Percentiles rank a stretch among this genome's conserved stretches.
These are phyloP conservation scores for Phytophthora hibernalis DNA, from an alignment of 352 stramenopile species.

Conservation along the genomic window DNA sequence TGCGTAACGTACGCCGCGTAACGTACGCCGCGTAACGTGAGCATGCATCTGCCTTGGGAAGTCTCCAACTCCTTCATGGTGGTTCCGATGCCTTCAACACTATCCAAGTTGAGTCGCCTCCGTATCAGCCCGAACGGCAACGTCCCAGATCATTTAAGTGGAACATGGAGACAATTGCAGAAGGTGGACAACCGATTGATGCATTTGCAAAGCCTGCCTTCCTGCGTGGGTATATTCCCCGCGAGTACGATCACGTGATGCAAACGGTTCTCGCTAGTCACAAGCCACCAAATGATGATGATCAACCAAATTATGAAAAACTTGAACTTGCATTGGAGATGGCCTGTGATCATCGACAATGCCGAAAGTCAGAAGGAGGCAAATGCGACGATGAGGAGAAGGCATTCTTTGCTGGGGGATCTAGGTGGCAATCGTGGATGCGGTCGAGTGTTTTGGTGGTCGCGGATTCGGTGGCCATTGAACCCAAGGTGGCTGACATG, in stretches of 20 bases:
- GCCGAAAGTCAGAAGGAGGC: neutral
- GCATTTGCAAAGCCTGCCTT: constrained; percentile 10
- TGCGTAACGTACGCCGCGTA: constrained; percentile 10
- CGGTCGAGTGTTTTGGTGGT: neutral
- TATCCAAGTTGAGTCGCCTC: too few species aligned
- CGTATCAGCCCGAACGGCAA: too few species aligned
- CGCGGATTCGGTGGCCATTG: constrained; percentile 4
- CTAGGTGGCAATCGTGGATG: constrained; percentile 2
- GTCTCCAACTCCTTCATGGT: constrained; percentile 1
- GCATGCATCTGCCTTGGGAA: neutral
- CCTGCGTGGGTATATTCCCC: neutral
- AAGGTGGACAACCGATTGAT: constrained; percentile 2
- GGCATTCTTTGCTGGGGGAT: neutral
- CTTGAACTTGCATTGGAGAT: constrained; percentile 10
- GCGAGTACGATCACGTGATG: constrained; percentile 12
- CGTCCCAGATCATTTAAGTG: constrained; percentile 1
- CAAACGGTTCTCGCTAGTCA: constrained; percentile 11
- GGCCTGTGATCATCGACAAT: constrained; percentile 9
- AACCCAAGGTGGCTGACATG: neutral
- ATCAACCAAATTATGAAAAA: constrained; percentile 15
- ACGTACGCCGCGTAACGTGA: too few species aligned
- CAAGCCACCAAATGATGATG: neutral
- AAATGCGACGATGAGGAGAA: constrained; percentile 15
- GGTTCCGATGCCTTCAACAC: constrained; percentile 1
- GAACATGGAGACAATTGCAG: constrained; percentile 12